Evolutionary conservation across 257 asterid genomes (phyloP).

Genomic region (Ballota nigra): DNA sequence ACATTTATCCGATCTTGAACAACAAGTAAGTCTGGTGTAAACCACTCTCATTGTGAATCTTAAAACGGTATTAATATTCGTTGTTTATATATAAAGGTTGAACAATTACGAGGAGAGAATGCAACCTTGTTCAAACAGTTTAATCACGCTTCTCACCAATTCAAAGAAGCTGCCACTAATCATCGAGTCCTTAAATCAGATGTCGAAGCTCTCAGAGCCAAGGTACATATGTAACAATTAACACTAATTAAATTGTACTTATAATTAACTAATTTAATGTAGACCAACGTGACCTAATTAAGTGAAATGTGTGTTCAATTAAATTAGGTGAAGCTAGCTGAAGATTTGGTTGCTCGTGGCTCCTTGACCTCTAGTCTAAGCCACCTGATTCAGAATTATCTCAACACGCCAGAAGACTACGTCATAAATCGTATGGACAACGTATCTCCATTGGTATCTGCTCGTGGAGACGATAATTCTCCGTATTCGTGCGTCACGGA

Average conservation of each 20-base stretch:
- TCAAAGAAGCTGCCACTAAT: slow-evolving; percentile 61
- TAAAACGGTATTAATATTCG: too few relatives aligned
- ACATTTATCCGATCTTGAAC: slow-evolving; percentile 62
- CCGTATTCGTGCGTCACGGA: slow-evolving; percentile 27
- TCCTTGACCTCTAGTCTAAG: slow-evolving; percentile 57
- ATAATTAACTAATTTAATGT: neutral
- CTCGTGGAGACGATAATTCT: slow-evolving; percentile 28
- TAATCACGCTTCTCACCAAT: slow-evolving; percentile 49
- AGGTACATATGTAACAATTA: slow-evolving; percentile 35
- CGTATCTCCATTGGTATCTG: slow-evolving; percentile 31
- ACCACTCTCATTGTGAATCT: too few relatives aligned
- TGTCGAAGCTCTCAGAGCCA: slow-evolving; percentile 82
- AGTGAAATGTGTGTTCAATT: neutral
- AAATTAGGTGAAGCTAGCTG: slow-evolving; percentile 70
- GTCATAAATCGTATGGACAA: slow-evolving; percentile 21
- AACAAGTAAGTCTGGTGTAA: slow-evolving; percentile 37
- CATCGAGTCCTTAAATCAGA: slow-evolving; percentile 74
- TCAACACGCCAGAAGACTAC: slow-evolving; percentile 44
- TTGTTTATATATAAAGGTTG: slow-evolving; percentile 26
- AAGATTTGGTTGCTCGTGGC: slow-evolving; percentile 70
- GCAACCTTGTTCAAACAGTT: slow-evolving; percentile 53
- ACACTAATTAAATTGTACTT: too few relatives aligned
- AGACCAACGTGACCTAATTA: neutral
- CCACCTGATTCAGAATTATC: slow-evolving; percentile 62
- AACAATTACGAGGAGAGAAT: slow-evolving; percentile 53